Evolutionary conservation across 1,284 basidiomycete genomes (phyloP).

Genomic region (Ceratobasidium sp.): DNA sequence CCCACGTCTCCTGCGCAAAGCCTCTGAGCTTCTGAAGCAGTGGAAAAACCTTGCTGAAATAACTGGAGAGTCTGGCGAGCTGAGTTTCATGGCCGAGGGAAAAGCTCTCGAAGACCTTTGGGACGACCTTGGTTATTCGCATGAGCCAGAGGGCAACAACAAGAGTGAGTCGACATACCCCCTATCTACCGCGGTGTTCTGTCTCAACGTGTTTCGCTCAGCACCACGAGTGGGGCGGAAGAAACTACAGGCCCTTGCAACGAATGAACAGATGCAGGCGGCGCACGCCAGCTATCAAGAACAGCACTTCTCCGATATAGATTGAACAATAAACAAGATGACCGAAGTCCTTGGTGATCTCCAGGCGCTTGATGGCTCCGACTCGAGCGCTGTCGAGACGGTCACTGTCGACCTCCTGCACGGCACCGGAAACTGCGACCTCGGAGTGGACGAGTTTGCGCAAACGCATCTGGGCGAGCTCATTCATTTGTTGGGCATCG

Average conservation of each 20-base stretch:
- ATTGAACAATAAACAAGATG: background rate
- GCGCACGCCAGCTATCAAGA: conserved; percentile 8
- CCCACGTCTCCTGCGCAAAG: background rate
- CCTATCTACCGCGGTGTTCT: background rate
- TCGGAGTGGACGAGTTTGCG: conserved; percentile 21
- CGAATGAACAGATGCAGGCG: conserved; percentile 10
- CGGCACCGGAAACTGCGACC: background rate
- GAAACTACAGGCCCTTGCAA: background rate
- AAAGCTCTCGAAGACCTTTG: background rate
- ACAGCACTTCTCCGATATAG: background rate
- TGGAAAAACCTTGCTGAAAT: conserved; percentile 6
- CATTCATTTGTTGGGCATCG: conserved; percentile 10
- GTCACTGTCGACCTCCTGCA: background rate
- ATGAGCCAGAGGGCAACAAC: background rate
- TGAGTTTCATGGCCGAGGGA: background rate
- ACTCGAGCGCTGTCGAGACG: background rate
- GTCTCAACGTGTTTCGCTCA: background rate
- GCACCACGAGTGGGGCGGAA: background rate
- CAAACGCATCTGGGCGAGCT: background rate
- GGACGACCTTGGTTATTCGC: background rate
- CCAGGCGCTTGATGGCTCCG: background rate
- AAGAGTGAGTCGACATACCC: background rate
- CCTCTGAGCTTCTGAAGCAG: background rate
- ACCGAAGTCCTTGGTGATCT: background rate
- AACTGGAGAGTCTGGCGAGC: background rate